Base-by-base conservation (phyloP, 75 land plant genomes). In the Azolla pinnata region DNA sequence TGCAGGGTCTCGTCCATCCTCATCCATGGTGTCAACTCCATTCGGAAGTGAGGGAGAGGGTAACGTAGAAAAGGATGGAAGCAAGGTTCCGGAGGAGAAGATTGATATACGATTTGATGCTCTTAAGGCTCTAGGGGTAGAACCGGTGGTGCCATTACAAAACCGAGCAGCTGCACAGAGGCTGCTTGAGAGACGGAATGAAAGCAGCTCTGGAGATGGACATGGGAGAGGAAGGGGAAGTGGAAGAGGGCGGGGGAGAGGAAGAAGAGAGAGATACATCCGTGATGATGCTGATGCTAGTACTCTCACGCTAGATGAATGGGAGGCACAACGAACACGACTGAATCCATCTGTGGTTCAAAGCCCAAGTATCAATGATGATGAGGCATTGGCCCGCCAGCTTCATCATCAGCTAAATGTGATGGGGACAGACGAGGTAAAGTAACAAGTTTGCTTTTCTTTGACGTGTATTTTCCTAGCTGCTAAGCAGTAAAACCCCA, bases 131-230 rank as follows among this genome's bases (percentile, higher is more conserved):
- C 29, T 61, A 70, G 87, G 67, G 12, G 64, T 31, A 21, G 90
- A 86, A 31, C n/a, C n/a, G n/a, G 68, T 73, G 56, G 68, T 72
- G 2, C 90, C 91, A 17, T 56, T 79, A 40, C 96, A 90, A 48
- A 86, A 90, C 60, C 82, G 88, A 62, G 87, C 77, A 45, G 96
- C 91, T 60, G 72, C 91, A 24, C 91, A 86, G 65, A 86, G 83
- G 51, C 91, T 90, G 29, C 70, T 83, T 12, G 71, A 68, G 19
- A 77, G 72, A 34, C 83, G 71, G 66, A 74, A 73, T 67, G 73
- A 42, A 60, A 42, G 62, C 7, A 64, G 49, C 28, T 35, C 17
- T 12, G 64, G 23, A 1, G 38, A 35, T 26, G 66, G 57, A 25
- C 55, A 33, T 44, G 73, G 72, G n/a, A 66, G 65, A 25, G 23